Conservation (phyloP, 2,329 filamentous ascomycete species). For the Ploettnerulaceae sp. region DNA sequence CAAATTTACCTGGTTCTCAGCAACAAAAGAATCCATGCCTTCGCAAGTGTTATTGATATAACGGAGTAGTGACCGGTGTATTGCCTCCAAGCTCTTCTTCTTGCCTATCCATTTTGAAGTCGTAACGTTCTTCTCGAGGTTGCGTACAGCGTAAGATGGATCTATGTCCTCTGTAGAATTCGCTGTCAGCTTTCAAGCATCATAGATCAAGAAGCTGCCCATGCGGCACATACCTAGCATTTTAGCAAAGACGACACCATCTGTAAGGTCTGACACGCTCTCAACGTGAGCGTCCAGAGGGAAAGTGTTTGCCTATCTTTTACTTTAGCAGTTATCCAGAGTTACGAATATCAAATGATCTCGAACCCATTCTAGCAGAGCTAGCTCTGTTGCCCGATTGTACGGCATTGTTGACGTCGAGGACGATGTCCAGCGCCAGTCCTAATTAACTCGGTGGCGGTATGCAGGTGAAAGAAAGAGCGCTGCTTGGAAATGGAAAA, state of each 20-base stretch:
- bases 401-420: slow-evolving; percentile 17
- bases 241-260: slow-evolving; percentile 33
- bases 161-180: slow-evolving; percentile 53
- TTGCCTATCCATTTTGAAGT: slow-evolving; percentile 35
- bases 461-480: slow-evolving; percentile 1
- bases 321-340: slow-evolving; percentile 16
- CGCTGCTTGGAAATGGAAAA: not conserved
- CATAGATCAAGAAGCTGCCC: not conserved
- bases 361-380: slow-evolving; percentile 53
- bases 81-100: slow-evolving; percentile 49
- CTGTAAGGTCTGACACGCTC: slow-evolving; percentile 33
- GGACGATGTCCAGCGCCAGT: not conserved
- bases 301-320: slow-evolving; percentile 35
- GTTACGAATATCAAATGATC: slow-evolving; percentile 7
- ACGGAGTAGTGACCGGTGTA: slow-evolving; percentile 50
- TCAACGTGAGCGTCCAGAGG: slow-evolving; percentile 29
- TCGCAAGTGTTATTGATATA: slow-evolving; percentile 51
- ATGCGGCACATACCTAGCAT: slow-evolving; percentile 38
- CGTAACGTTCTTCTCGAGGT: slow-evolving; percentile 45
- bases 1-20: slow-evolving; percentile 48
- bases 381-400: slow-evolving; percentile 43
- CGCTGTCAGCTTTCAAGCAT: slow-evolving; percentile 18
- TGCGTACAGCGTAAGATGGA: slow-evolving; percentile 48
- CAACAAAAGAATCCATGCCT: slow-evolving; percentile 45
- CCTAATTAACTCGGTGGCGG: not conserved